These are phyloP conservation scores for Debaryomyces prosopidis DNA, from an alignment of 805 yeast species.

Conservation along the genomic window DNA sequence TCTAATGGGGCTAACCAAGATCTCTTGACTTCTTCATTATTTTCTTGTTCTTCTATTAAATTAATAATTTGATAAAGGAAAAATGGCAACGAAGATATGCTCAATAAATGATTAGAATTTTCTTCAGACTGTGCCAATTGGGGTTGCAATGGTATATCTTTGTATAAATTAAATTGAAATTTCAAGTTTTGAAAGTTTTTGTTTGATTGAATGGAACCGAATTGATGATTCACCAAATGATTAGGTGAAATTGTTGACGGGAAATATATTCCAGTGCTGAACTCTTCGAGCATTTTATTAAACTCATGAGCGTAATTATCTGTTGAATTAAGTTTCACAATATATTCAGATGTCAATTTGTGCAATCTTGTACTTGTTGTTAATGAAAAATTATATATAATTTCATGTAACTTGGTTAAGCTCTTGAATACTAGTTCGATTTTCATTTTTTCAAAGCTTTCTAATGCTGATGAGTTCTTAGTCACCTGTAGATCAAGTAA, in stretches of 20 bases:
- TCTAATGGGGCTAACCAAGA: conserved; percentile 33
- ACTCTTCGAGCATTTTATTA: conserved; percentile 19
- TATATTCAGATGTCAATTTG: conserved; percentile 20
- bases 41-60: conserved; percentile 14
- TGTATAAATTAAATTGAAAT: conserved; percentile 37
- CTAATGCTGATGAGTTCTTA: conserved; percentile 21
- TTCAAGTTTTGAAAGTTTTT: conserved; percentile 39
- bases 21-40: conserved; percentile 3
- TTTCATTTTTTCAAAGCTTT: conserved; percentile 35
- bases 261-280: conserved; percentile 40
- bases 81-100: conserved; percentile 32
- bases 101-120: conserved; percentile 14
- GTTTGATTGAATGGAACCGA: conserved; percentile 25
- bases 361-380: conserved; percentile 24
- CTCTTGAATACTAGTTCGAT: conserved; percentile 34
- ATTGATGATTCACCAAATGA: conserved; percentile 18
- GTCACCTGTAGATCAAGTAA: conserved; percentile 29
- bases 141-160: conserved; percentile 41
- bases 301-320: conserved; percentile 19
- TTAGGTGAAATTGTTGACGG: conserved; percentile 36
- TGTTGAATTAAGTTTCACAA: conserved; percentile 3
- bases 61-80: conserved; percentile 25
- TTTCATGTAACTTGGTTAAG: conserved; percentile 33
- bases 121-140: conserved; percentile 14
- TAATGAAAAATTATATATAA: conserved; percentile 27